These are phyloP conservation scores for Raffaelea deltoideospora DNA, from an alignment of 2,329 filamentous ascomycete species.

Conservation along the genomic window DNA sequence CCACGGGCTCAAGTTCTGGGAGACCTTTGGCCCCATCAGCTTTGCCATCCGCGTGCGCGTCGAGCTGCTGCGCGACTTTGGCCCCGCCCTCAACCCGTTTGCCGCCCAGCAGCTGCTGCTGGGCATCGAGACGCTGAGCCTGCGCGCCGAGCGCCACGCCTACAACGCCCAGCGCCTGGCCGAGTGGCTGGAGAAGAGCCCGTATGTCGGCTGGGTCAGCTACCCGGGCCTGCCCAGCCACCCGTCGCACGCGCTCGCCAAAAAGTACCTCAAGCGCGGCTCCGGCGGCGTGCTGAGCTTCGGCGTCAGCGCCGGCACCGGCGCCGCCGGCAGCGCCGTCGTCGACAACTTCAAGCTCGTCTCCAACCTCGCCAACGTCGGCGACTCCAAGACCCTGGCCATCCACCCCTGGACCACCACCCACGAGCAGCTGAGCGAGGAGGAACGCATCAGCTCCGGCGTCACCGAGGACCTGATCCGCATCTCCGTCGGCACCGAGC, in stretches of 20 bases:
- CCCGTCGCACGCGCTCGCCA: slow-evolving; percentile 61
- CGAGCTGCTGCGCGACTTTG: slow-evolving; percentile 79
- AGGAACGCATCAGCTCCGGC: slow-evolving; percentile 67
- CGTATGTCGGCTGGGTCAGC: slow-evolving; percentile 81
- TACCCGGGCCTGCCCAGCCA: slow-evolving; percentile 83
- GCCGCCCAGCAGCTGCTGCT: slow-evolving; percentile 83
- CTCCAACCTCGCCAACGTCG: slow-evolving; percentile 91
- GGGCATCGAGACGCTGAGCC: slow-evolving; percentile 76
- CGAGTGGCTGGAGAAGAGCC: slow-evolving; percentile 66
- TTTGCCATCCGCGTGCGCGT: slow-evolving; percentile 79
- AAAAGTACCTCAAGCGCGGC: slow-evolving; percentile 73
- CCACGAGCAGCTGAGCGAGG: slow-evolving; percentile 75
- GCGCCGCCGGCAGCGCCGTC: slow-evolving; percentile 66
- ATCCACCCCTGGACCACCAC: slow-evolving; percentile 95
- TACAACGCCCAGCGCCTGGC: slow-evolving; percentile 70
- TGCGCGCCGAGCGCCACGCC: slow-evolving; percentile 76
- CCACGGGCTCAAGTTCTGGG: slow-evolving; percentile 88
- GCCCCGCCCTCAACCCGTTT: slow-evolving; percentile 73
- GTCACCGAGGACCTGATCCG: slow-evolving; percentile 85
- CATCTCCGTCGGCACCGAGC: slow-evolving; percentile 88
- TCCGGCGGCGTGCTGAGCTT: slow-evolving; percentile 88
- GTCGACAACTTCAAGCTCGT: slow-evolving; percentile 93
- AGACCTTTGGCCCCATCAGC: slow-evolving; percentile 70
- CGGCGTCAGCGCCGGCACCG: slow-evolving; percentile 71
- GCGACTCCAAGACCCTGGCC: slow-evolving; percentile 85